Base-by-base conservation (phyloP, 2,329 filamentous ascomycete species). In the Microdochium nivale region DNA sequence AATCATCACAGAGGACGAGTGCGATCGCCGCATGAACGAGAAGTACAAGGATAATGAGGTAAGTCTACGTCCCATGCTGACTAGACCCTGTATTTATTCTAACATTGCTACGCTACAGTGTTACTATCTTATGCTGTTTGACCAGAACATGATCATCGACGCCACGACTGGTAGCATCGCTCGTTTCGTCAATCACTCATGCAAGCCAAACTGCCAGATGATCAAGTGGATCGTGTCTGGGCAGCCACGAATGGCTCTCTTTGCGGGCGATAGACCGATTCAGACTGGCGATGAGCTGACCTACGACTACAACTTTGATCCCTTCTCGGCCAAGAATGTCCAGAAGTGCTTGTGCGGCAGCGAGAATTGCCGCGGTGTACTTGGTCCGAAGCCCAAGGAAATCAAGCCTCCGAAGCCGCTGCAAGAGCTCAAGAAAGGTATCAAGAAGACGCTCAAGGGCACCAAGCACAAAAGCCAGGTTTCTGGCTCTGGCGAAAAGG, bases 71-170 rank as follows among this genome's bases (percentile, higher is more conserved):
- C 24, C 50, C 24, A 25, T 25, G 24, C 25, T 49, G 11, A 9
- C 16, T 40, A 52, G 52, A 23, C 47, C 43, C 55, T 49, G 60
- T 53, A 51, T 51, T 54, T 35, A 50, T 23, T 55, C 57, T 59
- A 46, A 53, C 51, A 19, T 27, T 21, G 47, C 25, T 37, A 47
- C 19, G 32, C 47, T 32, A 13, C 59, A 96, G 88, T 96, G 90
- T 70, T 97, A 96, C 69, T 99, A 99, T 68, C 76, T 99, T 49
- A 99, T 99, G 94, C 90, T 90, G 52, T 96, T 97, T 65, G 91
- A 97, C 65, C 90, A 96, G 68, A 94, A 95, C 68, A 94, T 97
- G 84, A 95, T 97, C 62, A 95, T 99, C 58, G 94, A 99, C 72
- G 94, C 92, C 32, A 96, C 91, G 25, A 90, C 89, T 52, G 94